These are phyloP conservation scores for Malus hybrid DNA, from an alignment of 331 rosid genomes.

Conservation along the genomic window DNA sequence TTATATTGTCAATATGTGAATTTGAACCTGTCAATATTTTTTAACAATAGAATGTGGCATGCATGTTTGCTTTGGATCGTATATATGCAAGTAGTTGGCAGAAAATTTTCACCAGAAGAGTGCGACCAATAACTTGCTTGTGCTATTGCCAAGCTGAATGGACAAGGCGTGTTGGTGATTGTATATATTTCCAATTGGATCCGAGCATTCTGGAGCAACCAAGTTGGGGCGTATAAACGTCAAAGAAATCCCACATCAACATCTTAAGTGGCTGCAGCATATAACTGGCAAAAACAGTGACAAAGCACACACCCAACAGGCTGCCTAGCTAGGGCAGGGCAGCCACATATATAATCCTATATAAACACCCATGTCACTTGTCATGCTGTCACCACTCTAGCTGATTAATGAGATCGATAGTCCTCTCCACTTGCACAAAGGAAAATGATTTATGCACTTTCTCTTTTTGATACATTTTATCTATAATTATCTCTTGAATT, in stretches of 20 bases:
- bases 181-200: constrained; percentile 1
- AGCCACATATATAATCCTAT: background rate
- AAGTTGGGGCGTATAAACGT: constrained; percentile 1
- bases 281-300: background rate
- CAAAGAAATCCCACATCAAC: background rate
- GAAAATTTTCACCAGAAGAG: background rate
- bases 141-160: background rate
- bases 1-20: background rate
- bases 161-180: background rate
- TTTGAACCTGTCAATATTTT: background rate
- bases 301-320: background rate
- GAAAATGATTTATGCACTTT: background rate
- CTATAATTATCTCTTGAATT: background rate
- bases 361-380: background rate
- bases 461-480: background rate
- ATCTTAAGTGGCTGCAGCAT: background rate
- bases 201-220: constrained; percentile 4
- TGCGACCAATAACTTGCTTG: background rate
- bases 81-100: background rate
- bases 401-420: background rate
- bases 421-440: background rate
- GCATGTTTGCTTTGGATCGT: background rate
- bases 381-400: background rate
- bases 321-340: background rate
- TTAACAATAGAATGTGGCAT: too few species aligned